These are phyloP conservation scores for Boletus tylopilopsis DNA, from an alignment of 768 basidiomycete species.

Conservation along the genomic window DNA sequence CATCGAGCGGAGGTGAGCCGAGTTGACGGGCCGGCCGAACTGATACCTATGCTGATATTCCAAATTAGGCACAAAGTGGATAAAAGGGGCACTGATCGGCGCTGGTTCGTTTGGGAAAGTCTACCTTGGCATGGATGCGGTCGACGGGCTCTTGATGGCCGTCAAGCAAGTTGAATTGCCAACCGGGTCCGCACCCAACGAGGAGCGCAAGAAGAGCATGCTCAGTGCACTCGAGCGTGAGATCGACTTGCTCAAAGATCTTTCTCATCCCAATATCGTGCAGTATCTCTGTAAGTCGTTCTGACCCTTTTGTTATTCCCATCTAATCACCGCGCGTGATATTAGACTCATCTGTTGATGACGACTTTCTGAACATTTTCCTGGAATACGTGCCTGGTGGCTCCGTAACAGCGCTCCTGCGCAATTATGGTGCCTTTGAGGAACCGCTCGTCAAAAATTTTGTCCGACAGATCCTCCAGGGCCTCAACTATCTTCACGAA, in stretches of 20 bases:
- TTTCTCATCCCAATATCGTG: constrained; percentile 95
- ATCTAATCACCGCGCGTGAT: background rate
- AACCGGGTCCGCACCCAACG: constrained; percentile 76
- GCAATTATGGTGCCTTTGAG: constrained; percentile 93
- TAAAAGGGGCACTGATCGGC: constrained; percentile 93
- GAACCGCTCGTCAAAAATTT: constrained; percentile 90
- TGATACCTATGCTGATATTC: constrained; percentile 1
- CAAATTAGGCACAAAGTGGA: constrained; percentile 82
- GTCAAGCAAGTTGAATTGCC: constrained; percentile 97
- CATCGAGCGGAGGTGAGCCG: constrained; percentile 49
- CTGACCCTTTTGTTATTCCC: background rate
- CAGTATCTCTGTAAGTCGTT: constrained; percentile 85
- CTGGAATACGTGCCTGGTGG: constrained; percentile 96
- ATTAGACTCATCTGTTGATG: constrained; percentile 89
- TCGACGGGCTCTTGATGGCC: constrained; percentile 89
- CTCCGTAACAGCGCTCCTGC: constrained; percentile 83
- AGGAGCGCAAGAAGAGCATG: constrained; percentile 93
- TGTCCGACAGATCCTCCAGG: constrained; percentile 86
- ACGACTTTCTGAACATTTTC: constrained; percentile 91
- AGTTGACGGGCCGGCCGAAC: constrained; percentile 3
- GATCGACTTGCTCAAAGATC: constrained; percentile 87
- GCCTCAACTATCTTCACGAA: constrained; percentile 87
- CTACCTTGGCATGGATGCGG: constrained; percentile 92
- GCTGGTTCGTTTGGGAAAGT: constrained; percentile 95
- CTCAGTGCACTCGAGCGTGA: constrained; percentile 88